phyloP scores from a whole-genome alignment of 2,329 filamentous ascomycete genomes.

The Claviceps sp. region DNA sequence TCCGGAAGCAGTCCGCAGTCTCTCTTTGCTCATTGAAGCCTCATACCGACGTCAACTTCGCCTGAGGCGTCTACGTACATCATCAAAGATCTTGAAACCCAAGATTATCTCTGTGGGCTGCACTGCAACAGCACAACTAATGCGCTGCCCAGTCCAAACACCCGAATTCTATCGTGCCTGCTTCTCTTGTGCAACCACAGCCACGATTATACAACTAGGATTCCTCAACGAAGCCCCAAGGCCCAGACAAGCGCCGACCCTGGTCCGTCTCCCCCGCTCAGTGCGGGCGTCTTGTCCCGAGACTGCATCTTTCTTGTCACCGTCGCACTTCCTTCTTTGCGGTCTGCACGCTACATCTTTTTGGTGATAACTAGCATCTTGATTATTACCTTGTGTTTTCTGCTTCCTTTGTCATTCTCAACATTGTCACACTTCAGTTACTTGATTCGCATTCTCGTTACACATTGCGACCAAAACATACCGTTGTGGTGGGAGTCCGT shows the following conservation, averaged over 20 bases:
- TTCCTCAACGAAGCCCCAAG: neutral
- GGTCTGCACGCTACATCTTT: constrained; percentile 1
- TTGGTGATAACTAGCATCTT: constrained; percentile 2
- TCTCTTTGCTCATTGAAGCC: neutral
- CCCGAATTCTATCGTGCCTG: neutral
- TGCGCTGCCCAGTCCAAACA: neutral
- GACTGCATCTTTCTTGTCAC: constrained; percentile 1
- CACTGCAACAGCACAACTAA: neutral
- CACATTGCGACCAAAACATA: constrained; percentile 18
- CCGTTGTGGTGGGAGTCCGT: constrained; percentile 7
- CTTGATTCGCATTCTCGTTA: constrained; percentile 6
- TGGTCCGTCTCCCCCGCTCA: constrained; percentile 2
- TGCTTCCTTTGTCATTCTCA: constrained; percentile 9
- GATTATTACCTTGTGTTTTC: constrained; percentile 1
- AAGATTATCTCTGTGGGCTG: neutral
- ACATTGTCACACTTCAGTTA: constrained; percentile 3
- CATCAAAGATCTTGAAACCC: neutral
- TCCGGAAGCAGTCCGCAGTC: neutral
- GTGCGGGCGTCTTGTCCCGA: constrained; percentile 3
- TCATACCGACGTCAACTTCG: neutral
- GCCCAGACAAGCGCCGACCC: constrained; percentile 6
- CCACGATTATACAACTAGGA: neutral
- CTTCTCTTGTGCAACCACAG: constrained; percentile 1
- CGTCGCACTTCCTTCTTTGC: neutral
- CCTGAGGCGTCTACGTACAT: neutral